Base-by-base conservation (phyloP, 352 stramenopile genomes). In the Achlya hypogyna region DNA sequence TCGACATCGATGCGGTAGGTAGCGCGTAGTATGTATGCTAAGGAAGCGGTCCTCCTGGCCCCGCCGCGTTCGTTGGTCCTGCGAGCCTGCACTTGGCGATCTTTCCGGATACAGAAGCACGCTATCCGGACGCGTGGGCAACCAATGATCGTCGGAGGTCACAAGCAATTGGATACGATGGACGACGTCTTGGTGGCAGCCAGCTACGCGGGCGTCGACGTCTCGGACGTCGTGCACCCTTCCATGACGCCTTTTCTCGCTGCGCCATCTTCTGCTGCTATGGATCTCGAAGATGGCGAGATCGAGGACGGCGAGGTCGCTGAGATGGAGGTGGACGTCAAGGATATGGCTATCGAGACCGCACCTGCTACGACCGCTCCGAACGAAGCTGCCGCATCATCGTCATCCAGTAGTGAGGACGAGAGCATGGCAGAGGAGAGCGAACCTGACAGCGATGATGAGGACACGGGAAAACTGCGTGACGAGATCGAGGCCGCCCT, bases 401-500 rank as follows among this genome's bases (percentile, higher is more conserved):
- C 38, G 2, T 45, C 38, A 18, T 45, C 38, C 12, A 45, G 38
- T 18, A 45, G 38, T 45, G 53, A 71, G n/a, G 64, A 74, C 29
- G 63, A 71, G 22, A 53, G 62, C n/a, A 71, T 59, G 31, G 72
- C 74, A 8, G 73, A 81, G 18, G 74, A 74, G 18, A 62, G 53
- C 14, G 69, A 54, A 3, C 28, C 67, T 63, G 73, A 79, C 49
- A 60, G 71, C 12, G 52, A 63, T 38, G 63, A 53, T 40, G 58
- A 65, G 54, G 58, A 54, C n/a, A 25, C 72, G 28, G 65, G 59
- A 51, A 81, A 78, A 53, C 71, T 92, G 22, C 82, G 82, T 16
- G 81, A 73, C 0, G 78, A 90, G 63, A 92, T 92, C 66, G 83
- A 94, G 64, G 81, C 74, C 1, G 82, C 79, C 10, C 86, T 94